phyloP scores from a whole-genome alignment of 2,329 filamentous ascomycete species.

The Colletotrichum aenigma region DNA sequence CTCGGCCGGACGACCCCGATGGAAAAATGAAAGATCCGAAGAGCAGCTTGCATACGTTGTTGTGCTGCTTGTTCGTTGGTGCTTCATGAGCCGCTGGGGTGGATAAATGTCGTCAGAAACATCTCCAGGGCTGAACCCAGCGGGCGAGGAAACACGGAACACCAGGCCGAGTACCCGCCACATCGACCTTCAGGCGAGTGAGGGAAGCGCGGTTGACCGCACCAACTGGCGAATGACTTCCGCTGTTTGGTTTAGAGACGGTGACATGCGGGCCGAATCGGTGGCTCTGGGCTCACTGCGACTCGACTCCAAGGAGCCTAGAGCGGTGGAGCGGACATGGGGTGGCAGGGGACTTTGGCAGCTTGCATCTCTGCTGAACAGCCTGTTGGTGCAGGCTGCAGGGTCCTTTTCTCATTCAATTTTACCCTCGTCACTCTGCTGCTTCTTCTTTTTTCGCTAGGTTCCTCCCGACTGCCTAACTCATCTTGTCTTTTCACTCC shows the following conservation, averaged over 20 bases:
- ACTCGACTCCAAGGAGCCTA: neutral
- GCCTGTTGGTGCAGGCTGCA: neutral
- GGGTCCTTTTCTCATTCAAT: neutral
- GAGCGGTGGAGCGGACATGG: neutral
- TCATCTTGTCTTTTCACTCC: neutral
- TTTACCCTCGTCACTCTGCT: neutral
- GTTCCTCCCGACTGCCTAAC: neutral
- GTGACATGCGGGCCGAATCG: constrained; percentile 5
- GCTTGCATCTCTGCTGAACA: neutral
- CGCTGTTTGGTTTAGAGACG: neutral
- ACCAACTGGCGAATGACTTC: neutral
- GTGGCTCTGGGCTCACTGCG: constrained; percentile 9
- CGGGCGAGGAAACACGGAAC: neutral
- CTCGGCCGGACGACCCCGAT: neutral
- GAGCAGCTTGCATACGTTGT: neutral
- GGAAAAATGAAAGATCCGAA: neutral
- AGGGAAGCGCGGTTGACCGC: neutral
- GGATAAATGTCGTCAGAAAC: neutral
- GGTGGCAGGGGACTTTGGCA: neutral
- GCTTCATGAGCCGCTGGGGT: neutral
- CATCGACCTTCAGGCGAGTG: neutral
- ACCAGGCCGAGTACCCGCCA: neutral
- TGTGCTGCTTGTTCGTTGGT: neutral
- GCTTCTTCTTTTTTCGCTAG: neutral
- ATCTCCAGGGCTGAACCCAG: neutral